Base-by-base conservation (phyloP, 2,329 filamentous ascomycete genomes). In the Hirsutella rhossiliensis region DNA sequence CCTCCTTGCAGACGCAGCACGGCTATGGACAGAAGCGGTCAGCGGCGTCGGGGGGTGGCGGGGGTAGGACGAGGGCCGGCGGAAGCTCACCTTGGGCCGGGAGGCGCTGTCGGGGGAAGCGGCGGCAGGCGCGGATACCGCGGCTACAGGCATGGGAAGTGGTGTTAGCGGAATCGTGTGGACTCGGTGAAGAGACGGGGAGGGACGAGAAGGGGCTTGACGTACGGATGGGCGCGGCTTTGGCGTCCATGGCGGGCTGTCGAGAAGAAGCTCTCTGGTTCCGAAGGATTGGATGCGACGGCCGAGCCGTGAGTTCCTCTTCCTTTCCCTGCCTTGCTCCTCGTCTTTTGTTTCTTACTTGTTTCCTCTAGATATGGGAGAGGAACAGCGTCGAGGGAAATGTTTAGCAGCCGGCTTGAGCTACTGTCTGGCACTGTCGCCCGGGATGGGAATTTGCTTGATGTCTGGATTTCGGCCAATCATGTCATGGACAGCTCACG, bases 1-100 rank as follows among this genome's bases (percentile, higher is more conserved):
- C 88, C 38, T 92, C 80, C 62, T 89, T 96, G 78, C 92, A 98
- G 28, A 97, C 92, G 62, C 92, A 97, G 76, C 92, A 97, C 38
- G 90, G 90, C 87, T 96, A 57, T 47, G 1, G n/a, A 5, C 15
- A 3, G 13, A 30, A 11, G 8, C 38, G 28, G 3, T 43, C 15
- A 48, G 50, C 48, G 48, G 37, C 17, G 17, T 27, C 20, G 31
- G 4, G 23, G 15, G 11, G 11, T 18, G 4, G 7, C 29, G 15
- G 17, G 46, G 39, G 28, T 27, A 17, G 37, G 19, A 19, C 30
- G 17, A 30, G 9, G 11, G 19, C n/a, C n/a, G n/a, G n/a, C n/a
- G n/a, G n/a, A n/a, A n/a, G n/a, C 46, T 40, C 43, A 71, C 68
- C 66, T 69, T 71, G 47, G 67, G 68, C 56, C 67, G 67, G 41